Evolutionary conservation across 140 eudicot genomes (phyloP), one percentile per base, ranked within the genome.

Genomic region (Oenanthe javanica): DNA sequence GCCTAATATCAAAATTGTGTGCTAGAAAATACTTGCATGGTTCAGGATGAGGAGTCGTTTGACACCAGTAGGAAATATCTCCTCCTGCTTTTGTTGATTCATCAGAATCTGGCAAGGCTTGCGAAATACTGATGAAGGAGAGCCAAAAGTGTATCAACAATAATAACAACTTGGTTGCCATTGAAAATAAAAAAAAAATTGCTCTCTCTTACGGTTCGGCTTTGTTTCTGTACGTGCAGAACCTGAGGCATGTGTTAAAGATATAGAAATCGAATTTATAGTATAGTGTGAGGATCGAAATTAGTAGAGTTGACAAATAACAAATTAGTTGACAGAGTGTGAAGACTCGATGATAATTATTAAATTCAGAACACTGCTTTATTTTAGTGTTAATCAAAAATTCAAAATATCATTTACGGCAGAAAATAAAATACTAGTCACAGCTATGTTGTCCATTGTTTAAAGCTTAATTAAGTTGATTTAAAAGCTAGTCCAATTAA

Each of bases 11-110:
- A 25, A 52, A 48, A 48, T 74, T 79, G 11, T 50, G 77, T 31
- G 83, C 78, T 54, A 91, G 86, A 87, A 82, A 87, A 79, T 89
- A 83, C 79, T 89, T 91, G 87, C 98, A 93, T 82, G 89, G 93
- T 21, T 87, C 89, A 0, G 96, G 97, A 83, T 93, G 78, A 0
- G 98, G 40, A 89, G 90, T 79, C 79, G 77, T 82, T 81, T 81
- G 80, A 31, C 98, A 93, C 97, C 98, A 93, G 84, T 81, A 82
- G 84, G 78, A 77, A 6, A 86, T 48, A 89, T 82, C 91, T 63
- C 89, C 84, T 76, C 45, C 73, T 0, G 73, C 73, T 67, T 43
- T 5, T 1, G 21, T 19, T 1, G 78, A 75, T n/a, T 75, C 43
- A 11, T 75, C 61, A 12, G 78, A 75, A 8, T 75, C 78, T 12